These are phyloP conservation scores for Pisolithus tinctorius DNA, from an alignment of 768 basidiomycete species.

Conservation along the genomic window DNA sequence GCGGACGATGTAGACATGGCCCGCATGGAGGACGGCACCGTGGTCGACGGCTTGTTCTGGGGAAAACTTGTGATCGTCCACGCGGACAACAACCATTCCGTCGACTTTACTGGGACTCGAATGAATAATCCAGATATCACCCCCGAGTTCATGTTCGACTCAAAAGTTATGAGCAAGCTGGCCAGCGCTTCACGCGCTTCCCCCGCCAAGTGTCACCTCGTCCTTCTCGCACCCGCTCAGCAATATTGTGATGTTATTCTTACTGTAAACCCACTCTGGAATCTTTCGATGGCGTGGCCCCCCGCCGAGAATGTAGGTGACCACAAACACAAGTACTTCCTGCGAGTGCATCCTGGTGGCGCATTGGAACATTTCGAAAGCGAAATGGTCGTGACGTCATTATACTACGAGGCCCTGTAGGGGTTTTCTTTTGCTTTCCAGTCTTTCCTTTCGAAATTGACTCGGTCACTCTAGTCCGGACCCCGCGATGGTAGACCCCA, in stretches of 20 bases:
- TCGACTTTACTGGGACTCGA: slow-evolving; percentile 81
- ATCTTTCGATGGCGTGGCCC: slow-evolving; percentile 70
- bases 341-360: slow-evolving; percentile 79
- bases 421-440: slow-evolving; percentile 20
- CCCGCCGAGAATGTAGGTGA: slow-evolving; percentile 61
- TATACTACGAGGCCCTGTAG: slow-evolving; percentile 84
- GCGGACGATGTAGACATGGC: slow-evolving; percentile 86
- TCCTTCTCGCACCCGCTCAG: slow-evolving; percentile 60
- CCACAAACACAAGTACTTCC: slow-evolving; percentile 75
- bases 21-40: slow-evolving; percentile 82
- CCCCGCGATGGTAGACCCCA: slow-evolving; percentile 66
- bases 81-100: slow-evolving; percentile 63
- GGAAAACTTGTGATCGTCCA: slow-evolving; percentile 83
- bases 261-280: slow-evolving; percentile 68
- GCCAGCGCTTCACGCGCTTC: slow-evolving; percentile 68
- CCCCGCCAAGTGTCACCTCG: slow-evolving; percentile 70
- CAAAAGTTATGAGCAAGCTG: slow-evolving; percentile 69
- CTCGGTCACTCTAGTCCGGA: slow-evolving; percentile 55
- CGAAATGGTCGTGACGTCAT: slow-evolving; percentile 67
- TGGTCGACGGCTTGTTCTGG: slow-evolving; percentile 83
- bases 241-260: slow-evolving; percentile 81
- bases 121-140: slow-evolving; percentile 57
- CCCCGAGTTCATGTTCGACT: slow-evolving; percentile 68
- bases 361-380: slow-evolving; percentile 84
- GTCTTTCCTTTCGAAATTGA: background rate